Base-by-base conservation (phyloP, 306 rosid genomes). In the Vigna hirtella region DNA sequence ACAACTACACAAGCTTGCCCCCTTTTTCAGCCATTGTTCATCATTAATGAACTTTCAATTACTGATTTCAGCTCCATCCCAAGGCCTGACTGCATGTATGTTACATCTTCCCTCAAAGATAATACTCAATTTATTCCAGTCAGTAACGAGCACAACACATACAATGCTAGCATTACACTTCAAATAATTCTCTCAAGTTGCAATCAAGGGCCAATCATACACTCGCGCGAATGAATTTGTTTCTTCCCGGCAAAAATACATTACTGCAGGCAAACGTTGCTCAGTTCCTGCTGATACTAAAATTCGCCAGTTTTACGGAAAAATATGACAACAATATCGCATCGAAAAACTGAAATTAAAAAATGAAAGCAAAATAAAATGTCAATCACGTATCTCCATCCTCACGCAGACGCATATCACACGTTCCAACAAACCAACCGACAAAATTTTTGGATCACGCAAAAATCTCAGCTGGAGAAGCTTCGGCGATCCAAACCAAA, bases 281-380 rank as follows among this genome's bases (percentile, higher is more conserved):
- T 42, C 49, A 22, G 32, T 73, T 36, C 6, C 36, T 74, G 61
- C 53, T 2, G 3, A 40, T 67, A 66, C 30, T 34, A 10, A 30
- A n/a, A 80, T 80, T 66, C 47, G 9, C 47, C 68, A 2, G 13
- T 61, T 61, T 32, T 30, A 36, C 3, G 7, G 15, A 62, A 63
- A 36, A 30, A 2, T 30, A 13, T 2, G 26, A 64, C 49, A 24
- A 42, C 18, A 38, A 43, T 1, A 65, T 26, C 3, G n/a, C 36
- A 72, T 17, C 51, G 20, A 51, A 49, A 26, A 69, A 70, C 79
- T 77, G 36, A 64, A 69, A 78, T 73, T 36, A 42, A 52, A 47
- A 17, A 26, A 13, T 15, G 6, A 40, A 68, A 81, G 68, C 79
- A 49, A 40, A 79, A 70, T 58, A 66, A 47, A 76, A 38, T 4